Base-by-base conservation (phyloP, 2,329 filamentous ascomycete species). In the Aspergillus carbonarius region DNA sequence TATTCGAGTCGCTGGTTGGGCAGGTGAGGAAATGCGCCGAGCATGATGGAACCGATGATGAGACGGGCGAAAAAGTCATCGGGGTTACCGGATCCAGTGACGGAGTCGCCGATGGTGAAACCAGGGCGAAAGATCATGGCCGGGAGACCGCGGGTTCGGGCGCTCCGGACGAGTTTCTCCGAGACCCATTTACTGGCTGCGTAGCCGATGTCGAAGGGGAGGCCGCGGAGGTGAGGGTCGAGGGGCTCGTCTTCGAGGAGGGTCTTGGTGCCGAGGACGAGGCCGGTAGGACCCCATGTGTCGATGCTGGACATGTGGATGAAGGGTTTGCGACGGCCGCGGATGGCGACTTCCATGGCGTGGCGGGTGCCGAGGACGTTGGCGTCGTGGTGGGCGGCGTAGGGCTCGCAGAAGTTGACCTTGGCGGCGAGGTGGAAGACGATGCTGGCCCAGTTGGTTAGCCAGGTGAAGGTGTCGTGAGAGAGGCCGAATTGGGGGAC, bases 1-100 rank as follows among this genome's bases (percentile, higher is more conserved):
- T 60, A 65, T n/a, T 65, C 62, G 20, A 62, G 25, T 9, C 58
- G 25, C 42, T 65, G 63, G 6, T 47, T 49, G 1, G 51, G 60
- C 6, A 65, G 58, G 5, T 56, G 20, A 2, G 62, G 62, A 10
- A 55, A 64, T 1, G 37, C 32, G 1, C 78, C 78, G 1, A 96
- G 80, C 74, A 95, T 91, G 37, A 93, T 78, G 67, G 90, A 93
- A 51, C 90, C 91, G 76, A 95, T 93, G 50, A 88, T 78, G 73
- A 96, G 83, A 15, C 92, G 85, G 62, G 95, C 82, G 5, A 96
- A 76, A 77, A 96, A 96, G 74, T 96, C 92, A 69, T 96, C 91
- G 0, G 85, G 91, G 70, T 87, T 90, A 72, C 61, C 52, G 7
- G 34, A 35, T 18, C 91, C 91, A 10, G 82, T 84, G 35, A 79